Evolutionary conservation across 2,329 filamentous ascomycete genomes (phyloP).

Genomic region (Aspergillus luchuensis): DNA sequence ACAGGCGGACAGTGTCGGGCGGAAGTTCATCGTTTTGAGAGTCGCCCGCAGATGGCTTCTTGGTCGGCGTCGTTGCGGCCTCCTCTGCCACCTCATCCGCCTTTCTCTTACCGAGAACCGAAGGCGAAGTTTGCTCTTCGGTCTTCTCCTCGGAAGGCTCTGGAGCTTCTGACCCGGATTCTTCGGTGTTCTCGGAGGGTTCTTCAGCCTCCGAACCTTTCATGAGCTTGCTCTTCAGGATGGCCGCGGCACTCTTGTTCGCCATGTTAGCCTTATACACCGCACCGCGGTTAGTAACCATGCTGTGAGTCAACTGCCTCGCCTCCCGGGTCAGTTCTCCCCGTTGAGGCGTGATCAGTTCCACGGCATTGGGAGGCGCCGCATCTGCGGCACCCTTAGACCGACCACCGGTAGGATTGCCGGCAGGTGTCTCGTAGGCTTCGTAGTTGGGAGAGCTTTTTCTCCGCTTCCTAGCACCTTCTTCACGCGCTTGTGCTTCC

Average conservation of each 20-base stretch:
- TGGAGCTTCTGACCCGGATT: conserved; percentile 28
- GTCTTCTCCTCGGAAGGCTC: conserved; percentile 28
- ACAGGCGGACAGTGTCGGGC: conserved; percentile 81
- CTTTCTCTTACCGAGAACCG: conserved; percentile 60
- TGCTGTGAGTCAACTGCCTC: conserved; percentile 75
- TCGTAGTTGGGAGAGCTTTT: conserved; percentile 50
- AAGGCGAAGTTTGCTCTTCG: conserved; percentile 33
- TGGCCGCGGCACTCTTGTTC: conserved; percentile 93
- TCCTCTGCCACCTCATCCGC: conserved; percentile 67
- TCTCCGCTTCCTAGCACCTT: conserved; percentile 45
- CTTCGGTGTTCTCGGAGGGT: conserved; percentile 28
- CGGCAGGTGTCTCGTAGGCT: conserved; percentile 34
- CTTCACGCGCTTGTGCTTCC: conserved; percentile 60
- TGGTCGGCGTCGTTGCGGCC: conserved; percentile 57
- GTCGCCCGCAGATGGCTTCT: conserved; percentile 39
- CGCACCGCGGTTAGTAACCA: conserved; percentile 75
- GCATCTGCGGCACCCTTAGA: conserved; percentile 32
- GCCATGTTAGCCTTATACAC: conserved; percentile 71
- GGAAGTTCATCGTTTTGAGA: conserved; percentile 63
- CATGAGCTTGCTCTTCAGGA: conserved; percentile 78
- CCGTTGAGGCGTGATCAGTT: conserved; percentile 60
- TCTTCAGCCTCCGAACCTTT: conserved; percentile 30
- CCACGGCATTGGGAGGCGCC: conserved; percentile 51
- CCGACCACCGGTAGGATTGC: conserved; percentile 21
- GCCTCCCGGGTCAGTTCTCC: conserved; percentile 59